Base-by-base conservation (phyloP, 257 asterid genomes). In the Dorcoceras hygrometricum region DNA sequence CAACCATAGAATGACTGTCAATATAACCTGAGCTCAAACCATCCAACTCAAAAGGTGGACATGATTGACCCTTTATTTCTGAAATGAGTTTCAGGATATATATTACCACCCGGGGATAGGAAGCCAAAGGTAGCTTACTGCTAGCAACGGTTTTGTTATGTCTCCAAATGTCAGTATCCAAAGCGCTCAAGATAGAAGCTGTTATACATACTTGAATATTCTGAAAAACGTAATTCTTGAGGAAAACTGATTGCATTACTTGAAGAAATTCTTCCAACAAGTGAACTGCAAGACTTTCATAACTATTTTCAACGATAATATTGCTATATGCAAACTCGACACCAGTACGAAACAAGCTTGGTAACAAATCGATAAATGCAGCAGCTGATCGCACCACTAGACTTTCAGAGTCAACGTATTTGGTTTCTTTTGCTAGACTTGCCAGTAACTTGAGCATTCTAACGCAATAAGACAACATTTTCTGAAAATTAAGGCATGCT, bases 191-290 rank as follows among this genome's bases (percentile, higher is more conserved):
- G 70, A 94, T 70, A 66, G 88, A 87, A 67, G 97, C 92, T 48
- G 78, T 77, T 32, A 73, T 62, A 74, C 92, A 88, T 62, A 87
- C 86, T 80, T 80, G 95, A 69, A 94, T 80, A 70, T 94, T 94
- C 73, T 71, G 80, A 63, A 73, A 81, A 67, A 88, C 87, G 34
- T 70, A 69, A 51, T 83, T 87, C 72, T 76, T 85, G 66, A 80
- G 72, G 64, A 83, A 79, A 65, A 75, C 73, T 68, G 82, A 76
- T 71, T 82, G 89, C 73, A 80, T 86, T 70, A 84, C 86, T 74
- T 81, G 93, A 70, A 90, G 84, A 73, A 90, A 88, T 73, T 90
- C 99, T 71, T 90, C 97, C 68, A 86, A 68, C 77, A 90, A 73
- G 72, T 76, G 77, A 70, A 88, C 81, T 59, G 79, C 77, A 43